A percentile compares a stretch with the other conserved stretches of the same genome.
Conservation (phyloP, 306 rosid genomes). For the Casuarina cunninghamiana region DNA sequence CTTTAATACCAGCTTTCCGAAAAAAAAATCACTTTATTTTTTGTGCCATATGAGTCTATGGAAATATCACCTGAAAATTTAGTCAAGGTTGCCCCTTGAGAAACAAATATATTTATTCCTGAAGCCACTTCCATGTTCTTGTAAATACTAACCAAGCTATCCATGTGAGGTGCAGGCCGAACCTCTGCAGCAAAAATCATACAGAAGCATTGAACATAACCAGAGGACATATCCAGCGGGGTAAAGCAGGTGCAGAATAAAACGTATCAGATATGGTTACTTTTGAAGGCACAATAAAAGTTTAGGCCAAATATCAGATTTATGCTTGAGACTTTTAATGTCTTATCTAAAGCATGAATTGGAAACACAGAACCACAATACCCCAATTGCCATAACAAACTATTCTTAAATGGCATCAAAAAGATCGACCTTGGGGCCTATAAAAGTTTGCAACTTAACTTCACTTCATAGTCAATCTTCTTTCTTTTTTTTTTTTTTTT, state of each 20-base stretch:
- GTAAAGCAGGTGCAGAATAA: not conserved
- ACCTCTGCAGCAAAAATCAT: conserved; percentile 47
- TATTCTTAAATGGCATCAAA: not conserved
- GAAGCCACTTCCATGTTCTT: conserved; percentile 85
- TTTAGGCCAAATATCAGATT: too few species aligned
- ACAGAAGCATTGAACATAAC: not conserved
- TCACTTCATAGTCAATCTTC: not conserved
- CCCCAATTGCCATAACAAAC: not conserved
- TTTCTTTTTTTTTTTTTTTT: too few species aligned
- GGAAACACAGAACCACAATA: not conserved
- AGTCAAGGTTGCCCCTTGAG: conserved; percentile 49
- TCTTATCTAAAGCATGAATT: not conserved
- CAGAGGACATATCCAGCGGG: not conserved
- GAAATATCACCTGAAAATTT: conserved; percentile 54
- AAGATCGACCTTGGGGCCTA: not conserved
- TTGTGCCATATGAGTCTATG: not conserved
- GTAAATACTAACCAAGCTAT: conserved; percentile 82
- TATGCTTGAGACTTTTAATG: too few species aligned
- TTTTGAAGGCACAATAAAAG: too few species aligned
- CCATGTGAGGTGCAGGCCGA: conserved; percentile 91
- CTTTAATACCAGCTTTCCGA: not conserved
- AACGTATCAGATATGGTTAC: not conserved
- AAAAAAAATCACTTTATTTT: not conserved
- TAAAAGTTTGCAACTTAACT: too few species aligned
- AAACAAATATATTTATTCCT: conserved; percentile 62